phyloP scores from a whole-genome alignment of 116 monocot species.

The Zostera marina region DNA sequence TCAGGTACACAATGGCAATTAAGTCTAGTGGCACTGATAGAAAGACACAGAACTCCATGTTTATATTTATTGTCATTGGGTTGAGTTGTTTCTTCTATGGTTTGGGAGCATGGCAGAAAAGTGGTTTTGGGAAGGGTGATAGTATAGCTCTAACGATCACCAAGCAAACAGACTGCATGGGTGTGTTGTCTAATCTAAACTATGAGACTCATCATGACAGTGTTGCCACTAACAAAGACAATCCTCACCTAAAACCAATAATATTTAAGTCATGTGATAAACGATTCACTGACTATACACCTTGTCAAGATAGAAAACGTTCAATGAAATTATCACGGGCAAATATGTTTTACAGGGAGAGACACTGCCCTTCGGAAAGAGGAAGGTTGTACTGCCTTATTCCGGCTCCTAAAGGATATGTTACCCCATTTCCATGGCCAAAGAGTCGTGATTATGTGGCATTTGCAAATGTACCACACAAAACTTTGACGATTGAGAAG shows the following conservation, averaged over 20 bases:
- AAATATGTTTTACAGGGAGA: constrained; percentile 15
- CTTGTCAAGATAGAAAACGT: constrained; percentile 50
- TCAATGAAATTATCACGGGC: constrained; percentile 31
- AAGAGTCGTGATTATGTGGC: constrained; percentile 14
- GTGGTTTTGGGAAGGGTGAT: constrained; percentile 52
- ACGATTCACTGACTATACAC: constrained; percentile 49
- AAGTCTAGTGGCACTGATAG: constrained; percentile 26
- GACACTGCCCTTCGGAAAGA: constrained; percentile 15
- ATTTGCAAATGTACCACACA: constrained; percentile 22
- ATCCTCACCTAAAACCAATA: constrained; percentile 6
- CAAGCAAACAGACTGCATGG: constrained; percentile 30
- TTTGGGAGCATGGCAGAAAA: constrained; percentile 57
- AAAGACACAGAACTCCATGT: constrained; percentile 27
- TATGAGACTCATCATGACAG: constrained; percentile 44
- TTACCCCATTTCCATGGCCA: constrained; percentile 14
- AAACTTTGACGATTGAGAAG: constrained; percentile 11
- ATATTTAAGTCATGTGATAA: constrained; percentile 33
- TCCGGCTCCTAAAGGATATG: constrained; percentile 22
- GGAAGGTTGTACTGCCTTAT: constrained; percentile 13
- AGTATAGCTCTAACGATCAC: constrained; percentile 43
- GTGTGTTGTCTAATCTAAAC: constrained; percentile 22
- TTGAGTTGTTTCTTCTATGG: constrained; percentile 58
- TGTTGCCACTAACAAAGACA: background rate
- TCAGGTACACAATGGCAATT: constrained; percentile 25
- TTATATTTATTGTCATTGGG: constrained; percentile 39